Conservation (phyloP, 805 yeast species). For the Candida chilensis region DNA sequence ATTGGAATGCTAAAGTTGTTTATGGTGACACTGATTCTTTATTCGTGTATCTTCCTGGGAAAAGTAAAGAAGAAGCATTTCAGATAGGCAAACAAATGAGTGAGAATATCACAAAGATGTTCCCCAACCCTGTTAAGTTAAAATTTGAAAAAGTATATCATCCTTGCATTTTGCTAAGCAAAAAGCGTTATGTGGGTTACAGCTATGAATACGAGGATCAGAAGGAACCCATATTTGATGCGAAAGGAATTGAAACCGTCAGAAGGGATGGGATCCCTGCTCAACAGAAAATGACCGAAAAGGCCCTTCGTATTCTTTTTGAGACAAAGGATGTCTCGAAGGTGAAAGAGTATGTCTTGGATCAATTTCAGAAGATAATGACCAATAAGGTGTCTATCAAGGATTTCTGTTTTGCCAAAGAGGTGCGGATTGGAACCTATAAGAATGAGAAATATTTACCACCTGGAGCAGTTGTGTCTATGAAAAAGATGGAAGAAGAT, state of each 20-base stretch:
- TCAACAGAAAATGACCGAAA: constrained; percentile 74
- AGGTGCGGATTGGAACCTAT: constrained; percentile 78
- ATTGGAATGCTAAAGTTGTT: constrained; percentile 87
- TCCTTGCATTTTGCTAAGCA: constrained; percentile 75
- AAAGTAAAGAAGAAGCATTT: constrained; percentile 70
- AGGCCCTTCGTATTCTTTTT: constrained; percentile 58
- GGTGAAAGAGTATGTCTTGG: constrained; percentile 56
- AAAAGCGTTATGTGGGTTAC: constrained; percentile 88
- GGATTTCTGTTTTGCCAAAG: constrained; percentile 89
- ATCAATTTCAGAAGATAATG: constrained; percentile 60
- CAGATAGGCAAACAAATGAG: constrained; percentile 67
- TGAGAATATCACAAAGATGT: constrained; percentile 42
- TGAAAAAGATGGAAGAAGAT: constrained; percentile 52
- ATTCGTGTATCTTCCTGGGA: constrained; percentile 86
- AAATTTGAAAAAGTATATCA: constrained; percentile 91
- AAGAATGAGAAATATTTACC: constrained; percentile 68
- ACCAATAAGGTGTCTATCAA: constrained; percentile 56
- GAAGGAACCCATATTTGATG: constrained; percentile 65
- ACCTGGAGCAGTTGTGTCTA: constrained; percentile 86
- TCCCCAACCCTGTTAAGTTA: constrained; percentile 75
- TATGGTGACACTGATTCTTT: constrained; percentile 96
- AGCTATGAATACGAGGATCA: constrained; percentile 57
- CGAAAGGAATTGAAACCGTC: constrained; percentile 94
- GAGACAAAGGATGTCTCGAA: constrained; percentile 61
- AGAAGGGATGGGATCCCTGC: constrained; percentile 94